phyloP scores from a whole-genome alignment of 805 yeast species.

The Hanseniaspora pseudoguilliermondii region DNA sequence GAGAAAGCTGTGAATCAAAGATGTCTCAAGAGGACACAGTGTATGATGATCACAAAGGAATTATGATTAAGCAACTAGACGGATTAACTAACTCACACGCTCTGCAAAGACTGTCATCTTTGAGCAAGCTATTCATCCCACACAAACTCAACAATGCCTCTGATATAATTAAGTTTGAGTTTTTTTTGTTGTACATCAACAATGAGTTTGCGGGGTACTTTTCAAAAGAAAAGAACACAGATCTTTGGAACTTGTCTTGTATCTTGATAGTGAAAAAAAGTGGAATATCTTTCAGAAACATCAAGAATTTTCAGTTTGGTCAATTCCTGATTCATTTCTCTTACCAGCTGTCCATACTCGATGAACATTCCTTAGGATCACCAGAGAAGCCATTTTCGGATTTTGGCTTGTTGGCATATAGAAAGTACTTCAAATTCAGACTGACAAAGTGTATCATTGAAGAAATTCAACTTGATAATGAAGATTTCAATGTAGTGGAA shows the following conservation, averaged over 20 bases:
- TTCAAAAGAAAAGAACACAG: conserved; percentile 69
- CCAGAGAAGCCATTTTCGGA: conserved; percentile 92
- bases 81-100: conserved; percentile 71
- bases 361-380: conserved; percentile 61
- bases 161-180: conserved; percentile 30
- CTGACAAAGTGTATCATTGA: conserved; percentile 34
- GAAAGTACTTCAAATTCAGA: conserved; percentile 72
- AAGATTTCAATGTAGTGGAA: not conserved
- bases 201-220: conserved; percentile 83
- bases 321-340: conserved; percentile 79
- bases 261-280: conserved; percentile 43
- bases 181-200: conserved; percentile 68
- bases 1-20: conserved; percentile 60
- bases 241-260: conserved; percentile 69
- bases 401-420: conserved; percentile 70
- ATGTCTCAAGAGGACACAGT: conserved; percentile 76
- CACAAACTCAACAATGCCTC: conserved; percentile 54
- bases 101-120: conserved; percentile 78
- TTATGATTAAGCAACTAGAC: conserved; percentile 82
- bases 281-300: conserved; percentile 44
- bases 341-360: conserved; percentile 61
- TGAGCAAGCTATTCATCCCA: conserved; percentile 79
- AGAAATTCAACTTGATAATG: conserved; percentile 9
- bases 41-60: conserved; percentile 27
- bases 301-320: conserved; percentile 84